A percentile compares a stretch with the other conserved stretches of the same genome.
These are phyloP conservation scores for Echinosophora koreensis DNA, from an alignment of 306 rosid genomes.

Conservation along the genomic window DNA sequence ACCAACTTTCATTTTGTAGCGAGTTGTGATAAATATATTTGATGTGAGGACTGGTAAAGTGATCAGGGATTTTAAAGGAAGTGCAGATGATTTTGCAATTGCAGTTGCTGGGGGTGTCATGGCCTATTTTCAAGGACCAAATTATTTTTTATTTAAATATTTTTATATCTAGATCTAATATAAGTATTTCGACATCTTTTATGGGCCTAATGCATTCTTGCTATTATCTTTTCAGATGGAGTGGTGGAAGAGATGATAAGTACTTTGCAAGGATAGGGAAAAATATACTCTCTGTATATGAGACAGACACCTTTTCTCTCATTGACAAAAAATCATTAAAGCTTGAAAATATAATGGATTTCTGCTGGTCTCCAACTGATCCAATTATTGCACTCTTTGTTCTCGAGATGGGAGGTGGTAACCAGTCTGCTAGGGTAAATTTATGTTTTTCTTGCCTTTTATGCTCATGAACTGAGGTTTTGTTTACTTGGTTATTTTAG, in stretches of 20 bases:
- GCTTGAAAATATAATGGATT: slow-evolving; percentile 91
- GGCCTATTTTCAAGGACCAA: slow-evolving; percentile 88
- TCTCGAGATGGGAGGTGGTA: slow-evolving; percentile 93
- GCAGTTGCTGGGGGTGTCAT: slow-evolving; percentile 84
- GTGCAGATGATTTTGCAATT: slow-evolving; percentile 82
- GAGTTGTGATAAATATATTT: slow-evolving; percentile 86
- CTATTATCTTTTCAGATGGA: slow-evolving; percentile 72
- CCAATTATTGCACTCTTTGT: slow-evolving; percentile 87
- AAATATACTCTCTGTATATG: slow-evolving; percentile 79
- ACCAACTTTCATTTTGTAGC: slow-evolving; percentile 50
- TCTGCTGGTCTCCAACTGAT: slow-evolving; percentile 94
- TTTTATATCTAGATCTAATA: neutral
- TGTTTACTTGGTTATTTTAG: neutral
- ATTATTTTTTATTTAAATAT: neutral
- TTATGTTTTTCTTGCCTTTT: slow-evolving; percentile 15
- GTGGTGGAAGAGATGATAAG: slow-evolving; percentile 80
- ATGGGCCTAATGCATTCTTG: neutral
- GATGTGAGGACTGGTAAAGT: slow-evolving; percentile 92
- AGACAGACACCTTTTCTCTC: slow-evolving; percentile 86
- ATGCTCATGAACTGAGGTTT: neutral
- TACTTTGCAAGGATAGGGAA: slow-evolving; percentile 93
- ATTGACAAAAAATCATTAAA: slow-evolving; percentile 86
- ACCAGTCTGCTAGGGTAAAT: slow-evolving; percentile 93
- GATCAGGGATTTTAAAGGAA: slow-evolving; percentile 93
- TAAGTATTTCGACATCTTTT: neutral